Conservation (phyloP, 2,329 filamentous ascomycete genomes). For the Microcyclosporella mali region DNA sequence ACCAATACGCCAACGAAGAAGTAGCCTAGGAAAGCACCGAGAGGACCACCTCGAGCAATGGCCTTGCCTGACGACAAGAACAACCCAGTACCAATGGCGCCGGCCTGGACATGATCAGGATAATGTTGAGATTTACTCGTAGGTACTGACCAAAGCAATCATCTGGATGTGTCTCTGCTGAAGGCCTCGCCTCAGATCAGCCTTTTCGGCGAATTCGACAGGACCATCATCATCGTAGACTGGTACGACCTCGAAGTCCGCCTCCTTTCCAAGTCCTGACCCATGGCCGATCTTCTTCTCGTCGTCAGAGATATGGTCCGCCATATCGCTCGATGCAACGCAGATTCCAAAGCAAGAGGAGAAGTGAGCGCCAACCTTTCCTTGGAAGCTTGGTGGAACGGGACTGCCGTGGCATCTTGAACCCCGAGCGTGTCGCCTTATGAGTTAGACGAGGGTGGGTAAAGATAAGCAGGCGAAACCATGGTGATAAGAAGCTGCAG, state of each 20-base stretch:
- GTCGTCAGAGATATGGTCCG: neutral
- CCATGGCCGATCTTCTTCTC: conserved; percentile 1
- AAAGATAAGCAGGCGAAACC: too few relatives aligned
- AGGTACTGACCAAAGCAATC: conserved; percentile 50
- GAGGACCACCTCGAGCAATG: conserved; percentile 47
- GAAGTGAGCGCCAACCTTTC: too few relatives aligned
- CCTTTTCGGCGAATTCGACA: conserved; percentile 19
- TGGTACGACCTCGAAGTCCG: conserved; percentile 9
- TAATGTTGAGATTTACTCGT: too few relatives aligned
- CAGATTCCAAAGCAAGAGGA: too few relatives aligned
- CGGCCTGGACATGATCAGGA: conserved; percentile 38
- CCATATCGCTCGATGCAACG: too few relatives aligned
- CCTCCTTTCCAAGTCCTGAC: conserved; percentile 3
- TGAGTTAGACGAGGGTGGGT: too few relatives aligned
- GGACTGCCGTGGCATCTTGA: too few relatives aligned
- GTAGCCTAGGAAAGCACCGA: conserved; percentile 49
- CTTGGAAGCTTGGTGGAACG: too few relatives aligned
- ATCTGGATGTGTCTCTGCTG: conserved; percentile 51
- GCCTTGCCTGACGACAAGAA: conserved; percentile 51
- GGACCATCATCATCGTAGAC: conserved; percentile 14
- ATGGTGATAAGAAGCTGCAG: too few relatives aligned
- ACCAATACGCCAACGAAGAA: conserved; percentile 46
- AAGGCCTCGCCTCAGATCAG: conserved; percentile 38
- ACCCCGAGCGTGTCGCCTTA: too few relatives aligned
- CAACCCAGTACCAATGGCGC: conserved; percentile 65